Evolutionary conservation across 2,329 filamentous ascomycete genomes (phyloP).

Genomic region (Pezicula neosporulosa): DNA sequence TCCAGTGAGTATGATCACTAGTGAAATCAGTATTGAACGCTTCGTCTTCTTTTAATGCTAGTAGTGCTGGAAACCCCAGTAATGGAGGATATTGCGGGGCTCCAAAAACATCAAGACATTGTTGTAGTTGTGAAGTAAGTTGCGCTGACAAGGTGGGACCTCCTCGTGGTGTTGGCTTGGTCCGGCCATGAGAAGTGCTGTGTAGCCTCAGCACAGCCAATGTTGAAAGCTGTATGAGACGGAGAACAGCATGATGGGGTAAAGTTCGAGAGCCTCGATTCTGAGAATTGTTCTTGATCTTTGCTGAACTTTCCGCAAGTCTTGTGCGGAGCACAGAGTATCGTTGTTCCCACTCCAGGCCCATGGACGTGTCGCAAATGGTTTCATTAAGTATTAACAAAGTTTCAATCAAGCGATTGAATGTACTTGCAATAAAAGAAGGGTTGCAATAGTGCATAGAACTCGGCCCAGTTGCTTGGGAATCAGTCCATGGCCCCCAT

Average conservation of each 20-base stretch:
- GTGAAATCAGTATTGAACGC: neutral
- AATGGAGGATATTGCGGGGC: neutral
- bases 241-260: neutral
- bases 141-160: neutral
- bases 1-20: neutral
- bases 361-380: neutral
- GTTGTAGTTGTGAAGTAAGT: neutral
- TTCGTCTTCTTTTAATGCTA: slow-evolving; percentile 1
- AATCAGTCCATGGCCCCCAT: slow-evolving; percentile 61
- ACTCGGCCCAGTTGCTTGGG: neutral
- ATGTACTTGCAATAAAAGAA: neutral
- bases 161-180: neutral
- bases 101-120: neutral
- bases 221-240: neutral
- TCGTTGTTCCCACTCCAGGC: neutral
- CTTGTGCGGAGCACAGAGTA: neutral
- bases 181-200: neutral
- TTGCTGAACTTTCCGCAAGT: neutral
- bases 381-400: neutral
- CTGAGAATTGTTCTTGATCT: neutral
- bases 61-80: neutral
- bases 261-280: neutral
- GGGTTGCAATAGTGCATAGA: neutral
- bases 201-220: neutral
- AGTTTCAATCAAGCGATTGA: neutral